Conservation (phyloP, 164 flowering plant genomes). For the Piper longum region DNA sequence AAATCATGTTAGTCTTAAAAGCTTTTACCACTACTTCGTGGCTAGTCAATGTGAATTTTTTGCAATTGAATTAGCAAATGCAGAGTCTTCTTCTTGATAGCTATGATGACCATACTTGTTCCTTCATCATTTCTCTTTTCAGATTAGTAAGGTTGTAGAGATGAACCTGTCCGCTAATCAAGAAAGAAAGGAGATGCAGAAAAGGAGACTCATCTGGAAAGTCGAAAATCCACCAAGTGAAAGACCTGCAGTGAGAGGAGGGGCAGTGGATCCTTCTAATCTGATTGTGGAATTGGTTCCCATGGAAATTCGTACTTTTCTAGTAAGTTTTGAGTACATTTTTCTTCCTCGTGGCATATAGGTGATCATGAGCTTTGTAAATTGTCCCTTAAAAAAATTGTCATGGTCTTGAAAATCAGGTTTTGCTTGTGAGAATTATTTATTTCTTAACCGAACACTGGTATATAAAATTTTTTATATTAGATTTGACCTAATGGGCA, state of each 20-base stretch:
- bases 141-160: slow-evolving; percentile 65
- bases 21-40: too few relatives aligned
- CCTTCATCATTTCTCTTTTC: slow-evolving; percentile 6
- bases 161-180: slow-evolving; percentile 80
- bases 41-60: too few relatives aligned
- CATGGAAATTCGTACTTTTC: slow-evolving; percentile 86
- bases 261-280: slow-evolving; percentile 48
- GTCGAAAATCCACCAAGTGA: slow-evolving; percentile 30
- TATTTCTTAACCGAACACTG: too few relatives aligned
- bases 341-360: not conserved
- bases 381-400: too few relatives aligned
- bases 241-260: slow-evolving; percentile 37
- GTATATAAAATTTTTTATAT: too few relatives aligned
- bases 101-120: too few relatives aligned
- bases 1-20: too few relatives aligned
- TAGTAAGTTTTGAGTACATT: slow-evolving; percentile 23
- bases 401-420: not conserved
- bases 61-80: too few relatives aligned
- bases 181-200: slow-evolving; percentile 72
- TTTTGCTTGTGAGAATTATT: too few relatives aligned
- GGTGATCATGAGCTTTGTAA: too few relatives aligned
- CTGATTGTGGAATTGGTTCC: slow-evolving; percentile 68
- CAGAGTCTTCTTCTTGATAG: too few relatives aligned
- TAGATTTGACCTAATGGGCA: too few relatives aligned
- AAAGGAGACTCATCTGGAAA: slow-evolving; percentile 65